phyloP scores from a whole-genome alignment of 1,139 yeast genomes.

The Blastobotrys capitulatus region DNA sequence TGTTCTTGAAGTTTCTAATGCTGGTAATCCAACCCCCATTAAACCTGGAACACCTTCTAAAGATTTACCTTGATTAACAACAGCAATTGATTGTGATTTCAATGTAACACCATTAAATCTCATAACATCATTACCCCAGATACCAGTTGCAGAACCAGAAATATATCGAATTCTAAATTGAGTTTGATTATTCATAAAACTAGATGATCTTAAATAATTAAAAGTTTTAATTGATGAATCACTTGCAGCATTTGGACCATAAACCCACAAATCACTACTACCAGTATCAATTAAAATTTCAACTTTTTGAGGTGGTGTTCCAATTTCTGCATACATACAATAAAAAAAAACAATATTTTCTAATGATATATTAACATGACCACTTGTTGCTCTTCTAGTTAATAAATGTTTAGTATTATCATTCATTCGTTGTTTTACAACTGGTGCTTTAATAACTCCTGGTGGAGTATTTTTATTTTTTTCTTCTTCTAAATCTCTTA shows the following conservation, averaged over 20 bases:
- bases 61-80: conserved; percentile 20
- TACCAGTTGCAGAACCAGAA: conserved; percentile 19
- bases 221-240: conserved; percentile 3
- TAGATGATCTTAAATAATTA: conserved; percentile 13
- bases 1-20: conserved; percentile 13
- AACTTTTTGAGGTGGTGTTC: conserved; percentile 50
- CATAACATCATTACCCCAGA: conserved; percentile 21
- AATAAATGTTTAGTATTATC: conserved; percentile 3
- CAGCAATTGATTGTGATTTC: conserved; percentile 21
- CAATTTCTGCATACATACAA: conserved; percentile 37
- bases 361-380: conserved; percentile 4
- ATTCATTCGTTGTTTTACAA: not conserved
- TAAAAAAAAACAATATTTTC: conserved; percentile 10
- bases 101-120: conserved; percentile 16
- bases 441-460: conserved; percentile 4
- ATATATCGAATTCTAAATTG: conserved; percentile 17
- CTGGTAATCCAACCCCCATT: conserved; percentile 23
- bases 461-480: not conserved
- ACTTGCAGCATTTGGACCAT: conserved; percentile 17
- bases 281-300: conserved; percentile 44
- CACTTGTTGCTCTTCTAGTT: conserved; percentile 1
- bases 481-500: not conserved
- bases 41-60: conserved; percentile 25
- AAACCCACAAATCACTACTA: conserved; percentile 43
- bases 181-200: conserved; percentile 16